phyloP scores from a whole-genome alignment of 768 basidiomycete species.

The Tricholoma matsutake region DNA sequence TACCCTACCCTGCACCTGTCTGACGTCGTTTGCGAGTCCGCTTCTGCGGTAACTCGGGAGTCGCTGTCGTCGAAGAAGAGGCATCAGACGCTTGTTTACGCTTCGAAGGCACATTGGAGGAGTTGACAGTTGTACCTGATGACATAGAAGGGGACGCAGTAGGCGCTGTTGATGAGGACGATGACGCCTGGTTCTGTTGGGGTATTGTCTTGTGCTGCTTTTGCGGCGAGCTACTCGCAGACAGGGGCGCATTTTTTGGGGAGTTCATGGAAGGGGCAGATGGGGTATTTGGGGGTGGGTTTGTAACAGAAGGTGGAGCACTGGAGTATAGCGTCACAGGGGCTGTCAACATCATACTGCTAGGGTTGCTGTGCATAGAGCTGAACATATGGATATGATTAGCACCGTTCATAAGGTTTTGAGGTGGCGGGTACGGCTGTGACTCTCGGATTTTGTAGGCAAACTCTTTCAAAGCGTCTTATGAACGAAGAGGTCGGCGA shows the following conservation, averaged over 20 bases:
- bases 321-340: conserved; percentile 50
- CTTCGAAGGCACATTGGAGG: conserved; percentile 50
- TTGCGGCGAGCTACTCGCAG: conserved; percentile 53
- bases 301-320: conserved; percentile 44
- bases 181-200: conserved; percentile 21
- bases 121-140: conserved; percentile 42
- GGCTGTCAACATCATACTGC: conserved; percentile 22
- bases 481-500: conserved; percentile 9
- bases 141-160: conserved; percentile 26
- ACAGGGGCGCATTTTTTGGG: conserved; percentile 49
- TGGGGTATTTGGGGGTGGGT: conserved; percentile 32
- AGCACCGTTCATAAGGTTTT: conserved; percentile 7
- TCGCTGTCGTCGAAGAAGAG: conserved; percentile 50
- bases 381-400: conserved; percentile 10
- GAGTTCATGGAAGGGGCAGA: conserved; percentile 37
- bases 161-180: conserved; percentile 34
- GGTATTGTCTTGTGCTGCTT: conserved; percentile 64
- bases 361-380: conserved; percentile 17
- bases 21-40: conserved; percentile 56
- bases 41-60: conserved; percentile 46
- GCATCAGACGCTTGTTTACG: conserved; percentile 46
- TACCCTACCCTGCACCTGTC: conserved; percentile 33
- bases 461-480: conserved; percentile 42
- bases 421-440: conserved; percentile 22
- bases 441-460: conserved; percentile 37